Conservation (phyloP, 2,329 filamentous ascomycete genomes). For the Colletotrichum euphorbiae region DNA sequence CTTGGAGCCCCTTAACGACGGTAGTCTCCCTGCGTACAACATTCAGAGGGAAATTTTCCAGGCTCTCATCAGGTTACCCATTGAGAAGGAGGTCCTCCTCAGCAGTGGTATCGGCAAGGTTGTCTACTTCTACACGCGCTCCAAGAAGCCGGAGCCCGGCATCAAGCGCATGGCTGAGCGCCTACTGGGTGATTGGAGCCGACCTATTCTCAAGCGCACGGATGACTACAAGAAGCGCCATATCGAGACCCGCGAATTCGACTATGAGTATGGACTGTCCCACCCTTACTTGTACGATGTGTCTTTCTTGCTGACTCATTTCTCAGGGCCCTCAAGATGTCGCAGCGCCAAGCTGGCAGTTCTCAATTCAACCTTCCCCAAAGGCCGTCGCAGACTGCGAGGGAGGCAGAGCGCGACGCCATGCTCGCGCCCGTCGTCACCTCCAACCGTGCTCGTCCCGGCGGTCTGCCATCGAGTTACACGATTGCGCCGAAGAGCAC, state of each 20-base stretch:
- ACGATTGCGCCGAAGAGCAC: constrained; percentile 72
- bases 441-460: constrained; percentile 68
- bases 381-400: constrained; percentile 56
- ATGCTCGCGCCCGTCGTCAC: constrained; percentile 66
- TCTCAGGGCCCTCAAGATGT: constrained; percentile 64
- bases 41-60: constrained; percentile 96
- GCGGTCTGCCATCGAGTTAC: constrained; percentile 67
- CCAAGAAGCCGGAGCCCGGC: constrained; percentile 84
- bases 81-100: constrained; percentile 89
- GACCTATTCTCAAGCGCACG: constrained; percentile 91
- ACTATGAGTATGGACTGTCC: constrained; percentile 63
- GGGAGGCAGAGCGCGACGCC: constrained; percentile 67
- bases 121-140: constrained; percentile 96
- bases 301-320: constrained; percentile 23
- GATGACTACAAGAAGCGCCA: constrained; percentile 93
- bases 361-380: constrained; percentile 64
- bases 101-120: constrained; percentile 97
- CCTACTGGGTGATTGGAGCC: constrained; percentile 94
- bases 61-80: constrained; percentile 81
- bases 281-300: constrained; percentile 6
- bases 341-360: constrained; percentile 59
- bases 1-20: constrained; percentile 93
- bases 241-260: constrained; percentile 72
- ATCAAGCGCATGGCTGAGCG: constrained; percentile 96
- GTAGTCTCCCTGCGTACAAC: constrained; percentile 93